Percentiles rank a stretch among this genome's conserved stretches.
phyloP scores from a whole-genome alignment of 2,329 filamentous ascomycete species.

The Exutisphaerella laricina region DNA sequence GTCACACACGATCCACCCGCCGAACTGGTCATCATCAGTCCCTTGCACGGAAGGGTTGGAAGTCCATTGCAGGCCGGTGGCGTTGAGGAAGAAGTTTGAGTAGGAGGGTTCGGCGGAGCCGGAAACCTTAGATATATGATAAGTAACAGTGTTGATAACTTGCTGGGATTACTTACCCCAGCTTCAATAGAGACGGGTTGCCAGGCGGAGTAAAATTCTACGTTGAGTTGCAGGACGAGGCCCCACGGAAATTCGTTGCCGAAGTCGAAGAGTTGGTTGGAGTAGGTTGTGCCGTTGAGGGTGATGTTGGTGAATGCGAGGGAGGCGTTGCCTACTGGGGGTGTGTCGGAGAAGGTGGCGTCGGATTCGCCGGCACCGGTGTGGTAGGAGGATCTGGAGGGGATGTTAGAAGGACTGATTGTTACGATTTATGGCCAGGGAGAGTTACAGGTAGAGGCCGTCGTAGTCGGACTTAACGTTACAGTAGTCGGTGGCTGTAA shows the following conservation, averaged over 20 bases:
- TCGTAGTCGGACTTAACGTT: conserved; percentile 22
- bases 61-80: conserved; percentile 32
- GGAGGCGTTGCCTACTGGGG: conserved; percentile 21
- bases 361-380: conserved; percentile 30
- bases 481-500: too few relatives aligned
- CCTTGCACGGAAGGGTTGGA: conserved; percentile 10
- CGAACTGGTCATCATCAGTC: conserved; percentile 19
- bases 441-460: conserved; percentile 26
- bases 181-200: conserved; percentile 30
- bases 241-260: conserved; percentile 28
- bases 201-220: conserved; percentile 30
- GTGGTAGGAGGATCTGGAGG: conserved; percentile 17
- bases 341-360: conserved; percentile 22
- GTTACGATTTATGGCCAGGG: conserved; percentile 1
- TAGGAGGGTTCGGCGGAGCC: too few relatives aligned
- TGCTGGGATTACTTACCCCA: too few relatives aligned
- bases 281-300: conserved; percentile 16
- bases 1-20: conserved; percentile 31
- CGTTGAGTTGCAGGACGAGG: conserved; percentile 17
- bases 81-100: conserved; percentile 28
- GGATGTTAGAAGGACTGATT: background rate
- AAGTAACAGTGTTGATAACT: too few relatives aligned
- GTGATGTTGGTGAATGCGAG: conserved; percentile 27
- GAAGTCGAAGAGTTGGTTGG: conserved; percentile 31
- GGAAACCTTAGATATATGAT: too few relatives aligned